Evolutionary conservation across 177 flowering plant species (phyloP).

Genomic region (Tripterygium wilfordii): DNA sequence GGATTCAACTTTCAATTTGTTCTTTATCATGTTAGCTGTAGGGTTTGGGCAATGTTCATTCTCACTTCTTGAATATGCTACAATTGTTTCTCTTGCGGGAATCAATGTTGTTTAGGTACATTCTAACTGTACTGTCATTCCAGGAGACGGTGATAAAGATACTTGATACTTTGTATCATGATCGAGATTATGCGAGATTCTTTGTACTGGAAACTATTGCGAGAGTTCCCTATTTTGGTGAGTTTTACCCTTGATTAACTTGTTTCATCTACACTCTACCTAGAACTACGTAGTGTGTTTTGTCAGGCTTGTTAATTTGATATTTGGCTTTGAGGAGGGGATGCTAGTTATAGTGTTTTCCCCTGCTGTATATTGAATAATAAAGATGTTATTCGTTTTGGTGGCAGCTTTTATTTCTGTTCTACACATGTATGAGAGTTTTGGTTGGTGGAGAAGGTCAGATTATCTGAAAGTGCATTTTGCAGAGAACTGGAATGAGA

Average conservation of each 20-base stretch:
- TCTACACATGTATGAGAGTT: conserved; percentile 90
- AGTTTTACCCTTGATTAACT: conserved; percentile 15
- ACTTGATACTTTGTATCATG: conserved; percentile 79
- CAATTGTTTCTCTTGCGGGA: not conserved
- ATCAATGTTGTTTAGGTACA: not conserved
- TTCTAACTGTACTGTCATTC: conserved; percentile 12
- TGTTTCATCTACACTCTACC: not conserved
- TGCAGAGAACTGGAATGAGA: conserved; percentile 99
- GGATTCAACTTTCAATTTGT: not conserved
- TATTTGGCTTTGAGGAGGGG: not conserved
- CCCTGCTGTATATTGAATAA: not conserved
- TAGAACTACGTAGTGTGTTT: not conserved
- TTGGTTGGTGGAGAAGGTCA: conserved; percentile 99
- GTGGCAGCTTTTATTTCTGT: conserved; percentile 92
- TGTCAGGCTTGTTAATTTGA: not conserved
- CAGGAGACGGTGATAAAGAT: conserved; percentile 91
- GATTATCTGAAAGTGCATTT: conserved; percentile 97
- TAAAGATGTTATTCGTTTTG: conserved; percentile 2
- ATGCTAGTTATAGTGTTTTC: not conserved
- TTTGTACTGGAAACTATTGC: conserved; percentile 96
- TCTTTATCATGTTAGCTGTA: not conserved
- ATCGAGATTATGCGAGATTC: conserved; percentile 83
- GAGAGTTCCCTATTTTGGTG: conserved; percentile 97
- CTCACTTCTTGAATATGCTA: not conserved
- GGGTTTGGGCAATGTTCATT: no score